These are phyloP conservation scores for Cordyceps farinosa DNA, from an alignment of 2,329 filamentous ascomycete species.

Conservation along the genomic window DNA sequence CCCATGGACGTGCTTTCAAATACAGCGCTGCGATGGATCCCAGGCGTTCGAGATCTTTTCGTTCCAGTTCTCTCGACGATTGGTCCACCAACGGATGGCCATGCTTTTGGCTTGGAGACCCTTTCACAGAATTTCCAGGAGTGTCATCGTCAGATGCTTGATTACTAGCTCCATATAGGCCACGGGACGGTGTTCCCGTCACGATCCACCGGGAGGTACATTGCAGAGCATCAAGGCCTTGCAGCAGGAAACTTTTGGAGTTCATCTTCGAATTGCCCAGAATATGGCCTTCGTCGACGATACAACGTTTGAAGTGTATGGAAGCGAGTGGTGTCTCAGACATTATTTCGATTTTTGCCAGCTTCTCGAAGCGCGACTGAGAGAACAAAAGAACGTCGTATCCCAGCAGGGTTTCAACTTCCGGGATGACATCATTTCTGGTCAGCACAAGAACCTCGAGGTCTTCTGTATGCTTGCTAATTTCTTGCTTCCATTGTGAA, in stretches of 20 bases:
- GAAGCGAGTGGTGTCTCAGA: slow-evolving; percentile 59
- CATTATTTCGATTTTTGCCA: slow-evolving; percentile 37
- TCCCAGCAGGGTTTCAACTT: slow-evolving; percentile 52
- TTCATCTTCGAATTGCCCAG: slow-evolving; percentile 63
- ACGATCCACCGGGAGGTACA: slow-evolving; percentile 82
- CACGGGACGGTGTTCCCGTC: slow-evolving; percentile 83
- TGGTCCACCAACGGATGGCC: slow-evolving; percentile 19
- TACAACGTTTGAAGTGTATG: slow-evolving; percentile 81
- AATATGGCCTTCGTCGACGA: slow-evolving; percentile 88
- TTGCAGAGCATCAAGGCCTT: slow-evolving; percentile 50
- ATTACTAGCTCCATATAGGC: slow-evolving; percentile 62
- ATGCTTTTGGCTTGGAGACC: neutral
- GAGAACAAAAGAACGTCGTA: slow-evolving; percentile 80
- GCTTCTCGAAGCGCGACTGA: slow-evolving; percentile 64
- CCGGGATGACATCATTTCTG: slow-evolving; percentile 52
- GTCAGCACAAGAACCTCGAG: slow-evolving; percentile 64
- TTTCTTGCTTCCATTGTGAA: slow-evolving; percentile 79
- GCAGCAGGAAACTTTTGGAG: slow-evolving; percentile 53
- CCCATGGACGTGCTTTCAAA: slow-evolving; percentile 75
- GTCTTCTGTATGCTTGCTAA: slow-evolving; percentile 68
- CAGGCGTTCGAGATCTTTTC: slow-evolving; percentile 62
- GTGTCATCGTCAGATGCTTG: slow-evolving; percentile 35
- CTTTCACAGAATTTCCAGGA: slow-evolving; percentile 7
- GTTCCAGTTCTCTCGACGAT: slow-evolving; percentile 49
- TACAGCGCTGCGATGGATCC: slow-evolving; percentile 66